phyloP scores from a whole-genome alignment of 2,329 filamentous ascomycete genomes.

The Apiospora phragmitis region DNA sequence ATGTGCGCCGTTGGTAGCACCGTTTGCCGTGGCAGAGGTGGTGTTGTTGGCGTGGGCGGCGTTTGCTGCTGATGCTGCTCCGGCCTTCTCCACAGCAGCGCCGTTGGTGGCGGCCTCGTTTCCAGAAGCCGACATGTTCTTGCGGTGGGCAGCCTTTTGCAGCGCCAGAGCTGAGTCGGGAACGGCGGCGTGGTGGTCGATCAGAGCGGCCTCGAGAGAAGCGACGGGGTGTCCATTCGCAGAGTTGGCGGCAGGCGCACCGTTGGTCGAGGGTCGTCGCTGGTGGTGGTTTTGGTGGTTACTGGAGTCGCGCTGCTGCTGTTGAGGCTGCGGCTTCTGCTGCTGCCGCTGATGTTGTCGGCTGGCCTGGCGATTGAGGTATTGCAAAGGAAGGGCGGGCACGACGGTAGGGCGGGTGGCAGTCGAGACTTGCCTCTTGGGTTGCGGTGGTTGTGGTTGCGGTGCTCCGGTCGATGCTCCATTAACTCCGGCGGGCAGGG shows the following conservation, averaged over 20 bases:
- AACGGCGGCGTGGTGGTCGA: conserved; percentile 21
- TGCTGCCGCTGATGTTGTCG: conserved; percentile 9
- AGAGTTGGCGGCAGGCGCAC: background rate
- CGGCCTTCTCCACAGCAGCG: conserved; percentile 23
- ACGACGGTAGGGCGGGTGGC: conserved; percentile 27
- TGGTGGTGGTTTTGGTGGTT: conserved; percentile 11
- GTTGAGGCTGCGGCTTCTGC: conserved; percentile 9
- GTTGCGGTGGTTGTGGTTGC: background rate
- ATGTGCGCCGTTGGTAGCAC: background rate
- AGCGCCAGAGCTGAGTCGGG: conserved; percentile 9
- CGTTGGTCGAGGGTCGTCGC: conserved; percentile 13
- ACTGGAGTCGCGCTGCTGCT: background rate
- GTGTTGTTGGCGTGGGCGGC: background rate
- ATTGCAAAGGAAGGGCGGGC: conserved; percentile 32
- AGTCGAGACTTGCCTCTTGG: background rate
- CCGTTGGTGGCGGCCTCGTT: conserved; percentile 24
- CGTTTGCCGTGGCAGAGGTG: background rate
- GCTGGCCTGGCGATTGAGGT: conserved; percentile 27
- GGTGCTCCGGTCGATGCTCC: conserved; percentile 14
- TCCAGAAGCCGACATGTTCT: conserved; percentile 18
- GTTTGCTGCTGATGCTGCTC: conserved; percentile 10
- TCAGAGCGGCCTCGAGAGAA: conserved; percentile 34
- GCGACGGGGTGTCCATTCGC: conserved; percentile 25
- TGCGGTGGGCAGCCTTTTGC: conserved; percentile 8
- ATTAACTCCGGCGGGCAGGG: background rate